phyloP scores from a whole-genome alignment of 2,329 filamentous ascomycete genomes.

The Paraconiothyrium sp. region DNA sequence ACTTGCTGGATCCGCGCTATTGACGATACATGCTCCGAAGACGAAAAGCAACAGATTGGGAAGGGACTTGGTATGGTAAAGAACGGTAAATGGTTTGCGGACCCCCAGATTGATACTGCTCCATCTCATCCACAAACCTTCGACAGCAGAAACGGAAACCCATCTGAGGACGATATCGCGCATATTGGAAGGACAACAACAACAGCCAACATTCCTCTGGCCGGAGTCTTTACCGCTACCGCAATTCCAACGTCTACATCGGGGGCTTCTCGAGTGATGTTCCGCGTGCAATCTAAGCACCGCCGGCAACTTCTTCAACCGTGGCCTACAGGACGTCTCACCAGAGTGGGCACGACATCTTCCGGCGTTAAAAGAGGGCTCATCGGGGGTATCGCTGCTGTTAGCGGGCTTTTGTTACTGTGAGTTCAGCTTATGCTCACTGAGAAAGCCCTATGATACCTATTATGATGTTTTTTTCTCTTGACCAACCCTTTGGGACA shows the following conservation, averaged over 20 bases:
- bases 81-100: conserved; percentile 25
- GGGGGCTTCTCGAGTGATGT: conserved; percentile 20
- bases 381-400: conserved; percentile 12
- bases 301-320: background rate
- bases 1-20: conserved; percentile 70
- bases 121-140: conserved; percentile 19
- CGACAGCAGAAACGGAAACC: conserved; percentile 16
- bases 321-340: background rate
- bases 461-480: background rate
- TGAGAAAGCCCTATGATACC: background rate
- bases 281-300: conserved; percentile 1
- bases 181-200: conserved; percentile 8
- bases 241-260: conserved; percentile 23
- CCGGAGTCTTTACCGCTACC: conserved; percentile 26
- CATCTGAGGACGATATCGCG: background rate
- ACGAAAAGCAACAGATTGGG: conserved; percentile 59
- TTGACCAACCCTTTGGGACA: background rate
- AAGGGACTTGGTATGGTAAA: conserved; percentile 53
- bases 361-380: background rate
- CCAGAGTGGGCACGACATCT: background rate
- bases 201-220: conserved; percentile 20
- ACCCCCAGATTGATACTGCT: conserved; percentile 16
- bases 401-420: conserved; percentile 12
- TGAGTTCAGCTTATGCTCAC: conserved; percentile 4
- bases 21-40: conserved; percentile 61